Base-by-base conservation (phyloP, 2,329 filamentous ascomycete genomes). In the Fusarium solani-melongenae region DNA sequence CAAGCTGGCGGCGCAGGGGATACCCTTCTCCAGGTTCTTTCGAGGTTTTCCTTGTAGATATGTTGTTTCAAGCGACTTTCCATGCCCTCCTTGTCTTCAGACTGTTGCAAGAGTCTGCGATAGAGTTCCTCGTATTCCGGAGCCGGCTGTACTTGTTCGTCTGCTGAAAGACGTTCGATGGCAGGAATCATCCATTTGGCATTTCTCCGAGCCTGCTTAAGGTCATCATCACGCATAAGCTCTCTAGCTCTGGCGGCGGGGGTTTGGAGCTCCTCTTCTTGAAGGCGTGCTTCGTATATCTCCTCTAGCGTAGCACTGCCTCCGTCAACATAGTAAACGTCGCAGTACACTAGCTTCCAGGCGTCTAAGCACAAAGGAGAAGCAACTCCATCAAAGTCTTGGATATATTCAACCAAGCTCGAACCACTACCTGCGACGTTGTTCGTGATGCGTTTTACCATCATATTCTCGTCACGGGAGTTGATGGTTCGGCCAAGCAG, bases 1-100 rank as follows among this genome's bases (percentile, higher is more conserved):
- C 70, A 75, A 33, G 60, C 34, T 44, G 73, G 73, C 6, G 73
- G 70, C 33, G 70, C 17, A 27, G 72, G 73, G 1, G 73, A 71
- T 17, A 69, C 64, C n/a, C 36, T 24, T 53, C 38, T 67, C 72
- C 72, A 75, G 31, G 57, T 38, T 46, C 15, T 62, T 38, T 17
- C 3, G 2, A 71, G 27, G 5, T 29, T 49, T 31, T 62, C 4
- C 6, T 1, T 0, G 36, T 49, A 33, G 6, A 2, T 1, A 3
- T 9, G 6, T 6, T 31, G 14, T 36, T 60, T 27, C 39, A 5
- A 38, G 2, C 20, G 0, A 1, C 6, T 22, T 22, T 59, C 33
- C 22, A 0, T 34, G 29, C 7, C 9, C 12, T 41, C 53, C 2
- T 38, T 33, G 24, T 62, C 39, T 31, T 55, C 10, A n/a, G 11